phyloP scores from a whole-genome alignment of 495 filamentous ascomycete species.

The Tuber microsphaerosporum region DNA sequence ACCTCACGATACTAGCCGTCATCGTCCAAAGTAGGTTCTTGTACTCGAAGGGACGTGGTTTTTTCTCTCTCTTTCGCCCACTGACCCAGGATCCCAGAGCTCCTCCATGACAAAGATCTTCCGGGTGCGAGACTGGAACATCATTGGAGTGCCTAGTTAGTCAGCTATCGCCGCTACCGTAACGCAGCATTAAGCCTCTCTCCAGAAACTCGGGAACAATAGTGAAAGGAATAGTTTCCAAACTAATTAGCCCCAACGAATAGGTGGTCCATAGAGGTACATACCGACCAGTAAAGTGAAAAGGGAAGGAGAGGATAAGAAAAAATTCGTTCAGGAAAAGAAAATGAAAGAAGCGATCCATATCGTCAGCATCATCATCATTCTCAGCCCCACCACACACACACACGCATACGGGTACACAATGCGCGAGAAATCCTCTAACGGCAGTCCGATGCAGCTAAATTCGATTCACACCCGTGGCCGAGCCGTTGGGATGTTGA shows the following conservation, averaged over 20 bases:
- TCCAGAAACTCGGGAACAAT: neutral
- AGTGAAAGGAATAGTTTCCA: neutral
- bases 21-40: slow-evolving; percentile 4
- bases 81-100: neutral
- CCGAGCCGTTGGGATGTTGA: neutral
- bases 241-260: neutral
- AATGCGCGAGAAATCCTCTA: neutral
- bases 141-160: neutral
- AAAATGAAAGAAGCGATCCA: too few relatives aligned
- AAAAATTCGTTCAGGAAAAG: too few relatives aligned
- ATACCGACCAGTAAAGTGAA: neutral
- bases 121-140: neutral
- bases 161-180: neutral
- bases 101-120: neutral
- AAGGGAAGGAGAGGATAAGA: neutral
- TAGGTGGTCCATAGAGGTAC: neutral
- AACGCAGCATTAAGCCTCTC: neutral
- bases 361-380: neutral
- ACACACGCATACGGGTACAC: neutral
- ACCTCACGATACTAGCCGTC: neutral
- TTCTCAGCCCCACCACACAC: neutral
- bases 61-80: neutral
- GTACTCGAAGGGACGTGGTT: neutral
- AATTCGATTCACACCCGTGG: neutral
- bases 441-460: too few relatives aligned